Percentiles rank a stretch among this genome's conserved stretches.
Conservation (phyloP, 1,139 yeast species). For the Suzukiozyma palmioleophila region DNA sequence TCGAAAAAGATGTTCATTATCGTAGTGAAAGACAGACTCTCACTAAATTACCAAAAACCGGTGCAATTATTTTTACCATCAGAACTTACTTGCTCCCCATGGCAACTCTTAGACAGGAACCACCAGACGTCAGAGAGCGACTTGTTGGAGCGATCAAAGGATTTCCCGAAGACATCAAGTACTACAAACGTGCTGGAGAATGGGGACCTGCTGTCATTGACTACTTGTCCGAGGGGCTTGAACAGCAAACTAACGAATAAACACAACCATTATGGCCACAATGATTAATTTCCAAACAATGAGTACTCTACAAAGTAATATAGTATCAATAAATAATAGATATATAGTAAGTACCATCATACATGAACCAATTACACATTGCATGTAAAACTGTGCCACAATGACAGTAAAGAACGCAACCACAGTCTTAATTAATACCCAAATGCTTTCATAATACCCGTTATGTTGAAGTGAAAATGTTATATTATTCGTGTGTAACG, state of each 20-base stretch:
- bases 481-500: too few relatives aligned
- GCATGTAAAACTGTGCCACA: too few relatives aligned
- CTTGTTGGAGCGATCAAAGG: conserved; percentile 39
- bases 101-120: conserved; percentile 48
- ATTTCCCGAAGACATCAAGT: conserved; percentile 34
- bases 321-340: too few relatives aligned
- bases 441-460: too few relatives aligned
- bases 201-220: conserved; percentile 37
- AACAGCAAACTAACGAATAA: background rate
- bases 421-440: too few relatives aligned
- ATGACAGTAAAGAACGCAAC: too few relatives aligned
- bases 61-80: conserved; percentile 54
- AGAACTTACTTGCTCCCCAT: conserved; percentile 67
- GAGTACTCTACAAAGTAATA: too few relatives aligned
- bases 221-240: conserved; percentile 16
- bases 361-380: too few relatives aligned
- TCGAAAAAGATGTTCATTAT: conserved; percentile 48
- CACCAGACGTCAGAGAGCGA: conserved; percentile 36
- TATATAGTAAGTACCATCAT: too few relatives aligned
- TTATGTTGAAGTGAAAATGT: too few relatives aligned
- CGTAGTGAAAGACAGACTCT: conserved; percentile 62
- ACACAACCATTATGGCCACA: too few relatives aligned
- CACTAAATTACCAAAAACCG: conserved; percentile 52
- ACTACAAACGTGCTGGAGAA: conserved; percentile 34
- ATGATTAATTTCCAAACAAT: too few relatives aligned